Evolutionary conservation across 495 filamentous ascomycete genomes (phyloP).

Genomic region (Podospora anserina): DNA sequence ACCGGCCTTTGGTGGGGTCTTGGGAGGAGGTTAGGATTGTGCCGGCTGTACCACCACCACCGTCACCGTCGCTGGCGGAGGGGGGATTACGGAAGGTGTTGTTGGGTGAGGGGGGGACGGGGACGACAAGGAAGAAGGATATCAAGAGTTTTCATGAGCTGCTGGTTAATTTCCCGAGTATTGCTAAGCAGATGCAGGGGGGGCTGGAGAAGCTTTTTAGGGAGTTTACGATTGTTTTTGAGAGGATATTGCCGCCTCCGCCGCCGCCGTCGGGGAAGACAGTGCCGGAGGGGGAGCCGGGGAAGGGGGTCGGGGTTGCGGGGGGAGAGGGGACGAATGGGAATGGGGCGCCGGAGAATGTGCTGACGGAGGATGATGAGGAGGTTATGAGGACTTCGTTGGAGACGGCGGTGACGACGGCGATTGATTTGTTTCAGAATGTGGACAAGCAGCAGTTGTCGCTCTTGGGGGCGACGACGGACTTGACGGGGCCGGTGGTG

Average conservation of each 20-base stretch:
- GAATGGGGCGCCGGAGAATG: slow-evolving; percentile 25
- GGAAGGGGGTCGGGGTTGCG: slow-evolving; percentile 46
- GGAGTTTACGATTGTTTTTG: slow-evolving; percentile 80
- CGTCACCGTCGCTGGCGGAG: slow-evolving; percentile 26
- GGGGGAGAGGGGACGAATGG: slow-evolving; percentile 33
- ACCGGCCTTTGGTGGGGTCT: slow-evolving; percentile 80
- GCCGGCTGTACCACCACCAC: slow-evolving; percentile 53
- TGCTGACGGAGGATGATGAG: slow-evolving; percentile 73
- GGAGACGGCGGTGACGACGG: slow-evolving; percentile 87
- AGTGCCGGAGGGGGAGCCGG: slow-evolving; percentile 52
- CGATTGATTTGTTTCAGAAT: slow-evolving; percentile 91
- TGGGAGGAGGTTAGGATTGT: slow-evolving; percentile 70
- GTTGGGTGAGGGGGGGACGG: slow-evolving; percentile 32
- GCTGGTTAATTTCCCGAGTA: slow-evolving; percentile 90
- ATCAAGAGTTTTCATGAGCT: slow-evolving; percentile 88
- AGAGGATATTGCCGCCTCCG: slow-evolving; percentile 76
- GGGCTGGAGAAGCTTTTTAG: slow-evolving; percentile 87
- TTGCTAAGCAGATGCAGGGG: slow-evolving; percentile 92
- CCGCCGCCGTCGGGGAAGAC: slow-evolving; percentile 62
- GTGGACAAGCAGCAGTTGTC: slow-evolving; percentile 96
- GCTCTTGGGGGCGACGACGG: slow-evolving; percentile 84
- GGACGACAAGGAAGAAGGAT: slow-evolving; percentile 70
- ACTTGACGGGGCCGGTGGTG: slow-evolving; percentile 86
- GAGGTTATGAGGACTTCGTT: slow-evolving; percentile 78
- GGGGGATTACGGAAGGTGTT: slow-evolving; percentile 34